Conservation (phyloP, 1,284 basidiomycete species). For the Meira nashicola region DNA sequence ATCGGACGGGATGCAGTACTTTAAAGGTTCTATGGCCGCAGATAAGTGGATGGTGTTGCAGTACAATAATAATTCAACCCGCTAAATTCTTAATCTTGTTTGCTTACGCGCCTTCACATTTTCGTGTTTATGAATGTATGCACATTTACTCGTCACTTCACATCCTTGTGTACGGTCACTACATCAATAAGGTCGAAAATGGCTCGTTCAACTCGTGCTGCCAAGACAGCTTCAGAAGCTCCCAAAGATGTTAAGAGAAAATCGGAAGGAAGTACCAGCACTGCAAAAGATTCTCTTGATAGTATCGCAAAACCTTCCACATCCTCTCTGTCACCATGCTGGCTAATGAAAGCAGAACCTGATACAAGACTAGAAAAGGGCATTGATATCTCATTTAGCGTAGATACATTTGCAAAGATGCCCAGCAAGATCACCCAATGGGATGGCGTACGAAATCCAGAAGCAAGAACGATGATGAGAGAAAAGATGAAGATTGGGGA, state of each 20-base stretch:
- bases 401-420: constrained; percentile 26
- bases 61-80: no score
- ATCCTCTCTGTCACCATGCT: constrained; percentile 15
- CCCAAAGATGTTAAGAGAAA: no score
- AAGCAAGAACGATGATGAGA: constrained; percentile 87
- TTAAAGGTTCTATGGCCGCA: constrained; percentile 73
- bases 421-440: constrained; percentile 64
- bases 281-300: not conserved
- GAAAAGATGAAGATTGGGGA: constrained; percentile 73
- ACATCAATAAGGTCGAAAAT: no score
- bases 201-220: no score
- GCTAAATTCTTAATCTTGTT: no score
- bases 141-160: no score
- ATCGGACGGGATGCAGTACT: constrained; percentile 75
- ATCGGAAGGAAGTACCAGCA: no score
- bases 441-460: constrained; percentile 87
- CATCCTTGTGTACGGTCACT: no score
- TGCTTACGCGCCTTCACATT: no score
- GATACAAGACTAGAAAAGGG: constrained; percentile 39
- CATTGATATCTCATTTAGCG: constrained; percentile 42
- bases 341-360: constrained; percentile 51
- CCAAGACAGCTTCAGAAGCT: no score
- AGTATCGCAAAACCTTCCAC: not conserved
- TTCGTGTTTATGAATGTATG: no score
- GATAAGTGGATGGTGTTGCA: no score